These are phyloP conservation scores for Hypoxylon fuscum DNA, from an alignment of 495 filamentous ascomycete genomes.

Conservation along the genomic window DNA sequence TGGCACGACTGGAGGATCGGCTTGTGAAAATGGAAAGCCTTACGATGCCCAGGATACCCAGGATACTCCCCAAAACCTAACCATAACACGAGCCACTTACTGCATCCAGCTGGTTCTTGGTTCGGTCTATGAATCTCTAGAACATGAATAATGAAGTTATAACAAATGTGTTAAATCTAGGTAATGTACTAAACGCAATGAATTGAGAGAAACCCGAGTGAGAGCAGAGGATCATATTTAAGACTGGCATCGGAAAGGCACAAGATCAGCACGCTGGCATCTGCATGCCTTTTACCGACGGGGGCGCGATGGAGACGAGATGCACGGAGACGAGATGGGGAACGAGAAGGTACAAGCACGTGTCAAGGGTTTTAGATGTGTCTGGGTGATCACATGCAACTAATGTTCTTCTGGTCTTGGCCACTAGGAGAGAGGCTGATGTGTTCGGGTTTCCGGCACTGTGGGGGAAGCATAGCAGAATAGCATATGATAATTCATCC, in stretches of 20 bases:
- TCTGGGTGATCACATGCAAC: constrained; percentile 41
- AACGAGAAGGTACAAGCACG: constrained; percentile 37
- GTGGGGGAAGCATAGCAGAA: constrained; percentile 23
- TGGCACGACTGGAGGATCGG: constrained; percentile 15
- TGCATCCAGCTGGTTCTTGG: neutral
- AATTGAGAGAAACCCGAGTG: neutral
- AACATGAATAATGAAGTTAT: neutral
- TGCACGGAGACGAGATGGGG: too few relatives aligned
- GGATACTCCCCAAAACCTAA: neutral
- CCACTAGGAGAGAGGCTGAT: constrained; percentile 28
- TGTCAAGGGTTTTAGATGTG: constrained; percentile 31
- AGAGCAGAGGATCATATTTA: constrained; percentile 16
- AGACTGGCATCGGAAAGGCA: constrained; percentile 24
- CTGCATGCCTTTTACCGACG: constrained; percentile 20
- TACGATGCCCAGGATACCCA: constrained; percentile 1
- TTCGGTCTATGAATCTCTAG: too few relatives aligned
- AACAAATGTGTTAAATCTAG: neutral
- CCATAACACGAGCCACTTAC: constrained; percentile 29
- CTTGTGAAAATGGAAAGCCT: constrained; percentile 34
- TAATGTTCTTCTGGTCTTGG: constrained; percentile 20
- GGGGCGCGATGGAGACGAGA: too few relatives aligned
- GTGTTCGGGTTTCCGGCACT: constrained; percentile 26
- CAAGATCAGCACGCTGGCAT: constrained; percentile 3
- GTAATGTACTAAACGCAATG: too few relatives aligned
- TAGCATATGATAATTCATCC: constrained; percentile 39